Base-by-base conservation (phyloP, 345 rosid genomes). In the Hibiscus tridactylites region DNA sequence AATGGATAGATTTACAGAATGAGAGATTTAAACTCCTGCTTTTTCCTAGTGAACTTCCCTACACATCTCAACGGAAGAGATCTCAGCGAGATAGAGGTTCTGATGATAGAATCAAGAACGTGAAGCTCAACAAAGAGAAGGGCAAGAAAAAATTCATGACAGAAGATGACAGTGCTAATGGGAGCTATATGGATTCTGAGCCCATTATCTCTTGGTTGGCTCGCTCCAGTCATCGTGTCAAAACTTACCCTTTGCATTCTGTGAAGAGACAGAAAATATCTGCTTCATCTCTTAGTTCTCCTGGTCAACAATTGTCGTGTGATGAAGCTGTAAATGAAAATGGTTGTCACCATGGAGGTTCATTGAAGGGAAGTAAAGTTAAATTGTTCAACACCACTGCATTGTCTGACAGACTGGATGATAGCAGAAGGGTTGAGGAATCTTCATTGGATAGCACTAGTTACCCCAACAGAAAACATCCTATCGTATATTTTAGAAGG, bases 161-260 rank as follows among this genome's bases (percentile, higher is more conserved):
- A 49, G 84, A 88, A 73, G 90, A 88, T 85, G 91, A 86, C 70
- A 80, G 81, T 76, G 75, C 70, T 79, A 67, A 71, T 56, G 85
- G 83, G 47, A 83, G 80, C 47, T 76, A 76, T 75, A 83, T 86
- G 87, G 98, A 94, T 71, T 87, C 98, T 9, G 93, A 87, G 73
- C 98, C 97, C 52, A 94, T 94, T 72, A 94, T 90, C 78, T 88
- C 96, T 0, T 94, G 97, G 99, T 71, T 94, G 86, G 79, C 96
- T 49, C 88, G 90, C 71, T 82, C 97, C 74, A 61, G 79, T 72
- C 83, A 64, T 54, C 82, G 83, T 59, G 78, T 78, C 66, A 90
- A 90, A 79, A 80, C 96, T 65, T 83, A 87, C 39, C 82, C 90
- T 63, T 72, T 73, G 35, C 80, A 28, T 76, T 82, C 86, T 76